Conservation (phyloP, 495 filamentous ascomycete genomes). For the Haplographium delicatum region DNA sequence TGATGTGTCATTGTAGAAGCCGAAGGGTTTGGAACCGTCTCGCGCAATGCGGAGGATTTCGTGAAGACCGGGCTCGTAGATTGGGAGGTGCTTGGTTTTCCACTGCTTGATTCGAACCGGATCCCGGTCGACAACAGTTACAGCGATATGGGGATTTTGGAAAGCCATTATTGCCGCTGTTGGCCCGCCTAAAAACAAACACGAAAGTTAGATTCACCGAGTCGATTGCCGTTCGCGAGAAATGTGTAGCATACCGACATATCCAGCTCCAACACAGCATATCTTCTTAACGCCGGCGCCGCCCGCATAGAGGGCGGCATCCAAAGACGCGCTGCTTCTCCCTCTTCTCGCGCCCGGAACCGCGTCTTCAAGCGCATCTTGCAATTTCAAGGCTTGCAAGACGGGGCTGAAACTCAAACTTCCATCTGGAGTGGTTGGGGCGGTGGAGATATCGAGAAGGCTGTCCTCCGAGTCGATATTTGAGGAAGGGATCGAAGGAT, state of each 20-base stretch:
- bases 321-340: conserved; percentile 5
- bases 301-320: conserved; percentile 58
- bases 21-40: conserved; percentile 46
- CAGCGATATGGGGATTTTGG: conserved; percentile 60
- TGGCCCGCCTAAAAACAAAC: conserved; percentile 58
- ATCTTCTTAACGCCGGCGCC: conserved; percentile 57
- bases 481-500: conserved; percentile 11
- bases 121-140: conserved; percentile 70
- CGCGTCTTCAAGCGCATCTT: conserved; percentile 24
- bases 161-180: conserved; percentile 71
- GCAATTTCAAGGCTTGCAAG: conserved; percentile 29
- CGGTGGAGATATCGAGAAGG: conserved; percentile 34
- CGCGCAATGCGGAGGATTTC: conserved; percentile 61
- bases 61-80: conserved; percentile 68
- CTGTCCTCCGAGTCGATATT: conserved; percentile 18
- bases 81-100: conserved; percentile 69
- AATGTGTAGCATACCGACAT: conserved; percentile 52
- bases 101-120: conserved; percentile 59
- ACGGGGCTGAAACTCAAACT: conserved; percentile 40
- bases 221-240: conserved; percentile 30
- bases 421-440: conserved; percentile 49
- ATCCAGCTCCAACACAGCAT: conserved; percentile 60
- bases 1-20: conserved; percentile 26
- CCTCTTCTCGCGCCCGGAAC: conserved; percentile 14
- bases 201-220: conserved; percentile 38